Conservation (phyloP, 441 rosid genomes). For the Pelargonium fulgidum region DNA sequence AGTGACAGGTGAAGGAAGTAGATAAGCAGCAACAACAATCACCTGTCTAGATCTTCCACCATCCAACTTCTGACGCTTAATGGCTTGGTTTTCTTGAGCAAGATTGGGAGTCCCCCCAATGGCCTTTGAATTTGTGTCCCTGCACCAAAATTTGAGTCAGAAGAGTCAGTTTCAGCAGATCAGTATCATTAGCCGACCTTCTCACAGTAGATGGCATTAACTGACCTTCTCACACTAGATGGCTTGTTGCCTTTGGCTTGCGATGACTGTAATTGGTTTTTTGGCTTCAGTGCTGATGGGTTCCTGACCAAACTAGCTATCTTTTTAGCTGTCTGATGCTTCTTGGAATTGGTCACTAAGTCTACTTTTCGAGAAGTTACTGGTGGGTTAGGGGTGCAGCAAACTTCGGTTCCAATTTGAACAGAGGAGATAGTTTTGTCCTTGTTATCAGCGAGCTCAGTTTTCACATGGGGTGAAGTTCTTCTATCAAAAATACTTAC, state of each 20-base stretch:
- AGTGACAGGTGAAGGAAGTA: not conserved
- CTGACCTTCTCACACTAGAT: slow-evolving; percentile 40
- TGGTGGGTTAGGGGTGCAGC: slow-evolving; percentile 37
- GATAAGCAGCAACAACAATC: slow-evolving; percentile 6
- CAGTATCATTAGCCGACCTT: not conserved
- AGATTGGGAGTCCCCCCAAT: slow-evolving; percentile 40
- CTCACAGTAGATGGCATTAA: slow-evolving; percentile 8
- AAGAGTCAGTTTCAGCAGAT: slow-evolving; percentile 10
- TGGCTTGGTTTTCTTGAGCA: slow-evolving; percentile 83
- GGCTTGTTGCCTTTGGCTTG: slow-evolving; percentile 38
- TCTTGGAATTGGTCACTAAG: slow-evolving; percentile 41
- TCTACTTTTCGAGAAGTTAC: slow-evolving; percentile 33
- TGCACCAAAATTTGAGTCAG: slow-evolving; percentile 18
- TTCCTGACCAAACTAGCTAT: slow-evolving; percentile 51
- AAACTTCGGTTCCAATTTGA: slow-evolving; percentile 31
- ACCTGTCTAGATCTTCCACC: slow-evolving; percentile 91
- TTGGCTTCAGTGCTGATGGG: slow-evolving; percentile 49
- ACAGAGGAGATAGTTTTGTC: slow-evolving; percentile 33
- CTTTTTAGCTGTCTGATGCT: slow-evolving; percentile 54
- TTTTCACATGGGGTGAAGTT: too few relatives aligned
- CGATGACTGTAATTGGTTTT: slow-evolving; percentile 45
- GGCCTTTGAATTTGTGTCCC: slow-evolving; percentile 33
- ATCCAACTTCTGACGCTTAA: slow-evolving; percentile 90
- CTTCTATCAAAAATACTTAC: too few relatives aligned
- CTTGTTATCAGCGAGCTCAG: slow-evolving; percentile 12